phyloP scores from a whole-genome alignment of 2,329 filamentous ascomycete genomes.

The Exophiala sideris region DNA sequence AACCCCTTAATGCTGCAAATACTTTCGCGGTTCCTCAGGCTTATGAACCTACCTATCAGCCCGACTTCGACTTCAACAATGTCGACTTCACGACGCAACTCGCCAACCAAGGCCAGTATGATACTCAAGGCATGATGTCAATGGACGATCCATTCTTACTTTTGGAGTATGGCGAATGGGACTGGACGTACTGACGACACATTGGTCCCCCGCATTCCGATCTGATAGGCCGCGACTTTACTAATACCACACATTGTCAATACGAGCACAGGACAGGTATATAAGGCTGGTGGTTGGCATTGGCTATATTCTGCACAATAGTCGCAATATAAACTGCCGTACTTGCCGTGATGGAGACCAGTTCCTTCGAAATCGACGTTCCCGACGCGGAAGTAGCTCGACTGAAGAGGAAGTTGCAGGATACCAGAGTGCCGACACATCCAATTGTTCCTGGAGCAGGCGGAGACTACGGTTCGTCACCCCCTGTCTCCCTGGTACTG shows the following conservation, averaged over 20 bases:
- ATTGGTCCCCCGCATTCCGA: no score
- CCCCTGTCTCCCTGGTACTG: no score
- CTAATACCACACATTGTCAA: no score
- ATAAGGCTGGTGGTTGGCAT: no score
- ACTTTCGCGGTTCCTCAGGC: no score
- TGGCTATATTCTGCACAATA: no score
- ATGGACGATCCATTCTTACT: conserved; percentile 11
- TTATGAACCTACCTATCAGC: not conserved
- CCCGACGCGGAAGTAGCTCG: conserved; percentile 15
- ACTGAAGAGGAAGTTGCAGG: conserved; percentile 10
- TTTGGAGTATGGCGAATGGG: conserved; percentile 3
- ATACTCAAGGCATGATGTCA: not conserved
- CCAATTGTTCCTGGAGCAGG: conserved; percentile 19
- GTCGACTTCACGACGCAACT: not conserved
- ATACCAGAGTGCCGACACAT: conserved; percentile 15
- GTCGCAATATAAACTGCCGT: no score
- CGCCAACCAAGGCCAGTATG: not conserved
- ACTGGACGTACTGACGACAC: conserved; percentile 6
- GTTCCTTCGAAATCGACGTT: conserved; percentile 19
- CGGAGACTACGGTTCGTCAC: conserved; percentile 12
- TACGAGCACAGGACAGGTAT: no score
- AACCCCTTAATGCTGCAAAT: no score
- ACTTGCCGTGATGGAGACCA: not conserved
- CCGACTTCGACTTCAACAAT: not conserved
- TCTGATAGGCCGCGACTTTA: no score